These are phyloP conservation scores for Apiotrichum sp. DNA, from an alignment of 1,284 basidiomycete genomes.

Conservation along the genomic window DNA sequence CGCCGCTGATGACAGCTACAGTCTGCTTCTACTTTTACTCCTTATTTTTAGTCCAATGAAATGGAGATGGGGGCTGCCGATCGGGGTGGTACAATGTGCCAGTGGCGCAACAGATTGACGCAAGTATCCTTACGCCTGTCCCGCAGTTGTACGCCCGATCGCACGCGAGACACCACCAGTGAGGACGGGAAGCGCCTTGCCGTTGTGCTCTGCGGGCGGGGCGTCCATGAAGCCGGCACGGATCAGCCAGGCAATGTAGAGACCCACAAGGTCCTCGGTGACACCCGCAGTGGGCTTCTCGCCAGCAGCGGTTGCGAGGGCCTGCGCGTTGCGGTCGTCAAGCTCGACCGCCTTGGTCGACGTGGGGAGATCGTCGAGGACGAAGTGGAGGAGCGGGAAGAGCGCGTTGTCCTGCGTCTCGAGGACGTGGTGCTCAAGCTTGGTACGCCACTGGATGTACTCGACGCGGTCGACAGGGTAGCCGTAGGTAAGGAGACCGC, in stretches of 20 bases:
- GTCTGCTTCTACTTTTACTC: no score
- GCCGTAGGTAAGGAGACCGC: conserved; percentile 69
- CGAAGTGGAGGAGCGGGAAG: conserved; percentile 95
- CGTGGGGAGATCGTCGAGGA: conserved; percentile 92
- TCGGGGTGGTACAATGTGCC: no score
- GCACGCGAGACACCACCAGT: conserved; percentile 42
- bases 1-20: no score
- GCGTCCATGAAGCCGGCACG: conserved; percentile 74
- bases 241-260: conserved; percentile 92
- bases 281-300: conserved; percentile 61
- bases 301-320: conserved; percentile 56
- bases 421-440: conserved; percentile 91
- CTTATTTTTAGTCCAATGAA: no score
- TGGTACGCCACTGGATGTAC: conserved; percentile 85
- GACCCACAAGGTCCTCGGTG: conserved; percentile 67
- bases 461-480: conserved; percentile 73
- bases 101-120: background rate
- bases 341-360: conserved; percentile 91
- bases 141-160: conserved; percentile 45
- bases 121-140: conserved; percentile 12
- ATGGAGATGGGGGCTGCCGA: no score
- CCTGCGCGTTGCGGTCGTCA: conserved; percentile 75
- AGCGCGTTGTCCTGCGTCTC: conserved; percentile 90
- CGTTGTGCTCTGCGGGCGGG: conserved; percentile 47
- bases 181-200: conserved; percentile 41